phyloP scores from a whole-genome alignment of 140 eudicot species.

The Bidens hawaiensis region DNA sequence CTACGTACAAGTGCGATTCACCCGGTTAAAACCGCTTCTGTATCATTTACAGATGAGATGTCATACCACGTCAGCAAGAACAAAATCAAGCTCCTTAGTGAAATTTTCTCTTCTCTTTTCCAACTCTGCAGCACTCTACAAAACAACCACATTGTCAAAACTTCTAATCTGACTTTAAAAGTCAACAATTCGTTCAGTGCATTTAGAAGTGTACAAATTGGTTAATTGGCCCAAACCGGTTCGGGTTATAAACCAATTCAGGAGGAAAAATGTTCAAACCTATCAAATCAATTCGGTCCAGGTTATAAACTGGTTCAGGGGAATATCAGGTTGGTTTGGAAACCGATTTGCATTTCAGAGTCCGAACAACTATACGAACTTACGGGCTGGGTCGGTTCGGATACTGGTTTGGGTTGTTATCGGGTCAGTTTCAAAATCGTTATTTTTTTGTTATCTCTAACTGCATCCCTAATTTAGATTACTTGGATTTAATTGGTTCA shows the following conservation, averaged over 20 bases:
- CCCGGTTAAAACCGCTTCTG: background rate
- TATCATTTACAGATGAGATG: background rate
- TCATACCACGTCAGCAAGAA: constrained; percentile 94
- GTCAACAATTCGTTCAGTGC: background rate
- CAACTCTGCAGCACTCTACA: constrained; percentile 94
- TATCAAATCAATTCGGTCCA: no score
- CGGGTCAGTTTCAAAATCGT: no score
- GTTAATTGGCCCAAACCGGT: no score
- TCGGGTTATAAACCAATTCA: no score
- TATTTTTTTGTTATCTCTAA: no score
- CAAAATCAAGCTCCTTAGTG: constrained; percentile 91
- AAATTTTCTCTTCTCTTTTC: constrained; percentile 87
- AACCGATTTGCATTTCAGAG: no score
- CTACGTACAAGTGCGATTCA: background rate
- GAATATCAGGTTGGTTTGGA: no score
- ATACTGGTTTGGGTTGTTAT: no score
- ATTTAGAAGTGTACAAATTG: background rate
- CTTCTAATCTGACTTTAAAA: background rate
- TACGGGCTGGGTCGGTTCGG: no score
- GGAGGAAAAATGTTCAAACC: no score
- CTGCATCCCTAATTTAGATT: background rate
- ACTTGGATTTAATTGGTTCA: background rate
- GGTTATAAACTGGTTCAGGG: no score
- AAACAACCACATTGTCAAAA: constrained; percentile 7
- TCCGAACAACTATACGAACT: no score